phyloP scores from a whole-genome alignment of 768 basidiomycete species.

The Amanita rimosa region DNA sequence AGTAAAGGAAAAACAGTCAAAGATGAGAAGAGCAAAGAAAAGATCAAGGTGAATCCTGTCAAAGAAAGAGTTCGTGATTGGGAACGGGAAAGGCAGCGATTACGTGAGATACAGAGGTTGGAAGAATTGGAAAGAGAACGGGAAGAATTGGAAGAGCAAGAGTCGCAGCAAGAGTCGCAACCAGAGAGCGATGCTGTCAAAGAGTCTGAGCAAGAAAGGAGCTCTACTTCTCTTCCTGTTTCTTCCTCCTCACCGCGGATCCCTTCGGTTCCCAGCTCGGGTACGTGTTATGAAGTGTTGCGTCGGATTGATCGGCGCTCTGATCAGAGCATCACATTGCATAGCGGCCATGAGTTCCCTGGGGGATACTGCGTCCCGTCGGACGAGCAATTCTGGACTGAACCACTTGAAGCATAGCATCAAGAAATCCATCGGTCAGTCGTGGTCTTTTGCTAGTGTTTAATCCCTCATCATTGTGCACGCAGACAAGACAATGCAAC shows the following conservation, averaged over 20 bases:
- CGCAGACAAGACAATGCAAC: conserved; percentile 54
- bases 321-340: neutral
- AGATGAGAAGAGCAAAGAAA: conserved; percentile 7
- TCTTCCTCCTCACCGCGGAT: conserved; percentile 10
- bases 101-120: conserved; percentile 57
- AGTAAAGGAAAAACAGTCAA: conserved; percentile 8
- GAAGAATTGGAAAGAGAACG: conserved; percentile 45
- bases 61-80: conserved; percentile 63
- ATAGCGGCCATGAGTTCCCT: conserved; percentile 14
- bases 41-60: conserved; percentile 34
- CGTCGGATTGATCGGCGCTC: conserved; percentile 2
- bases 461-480: neutral
- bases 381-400: conserved; percentile 5
- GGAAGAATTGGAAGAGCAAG: conserved; percentile 28
- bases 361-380: conserved; percentile 11
- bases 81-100: conserved; percentile 59
- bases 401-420: conserved; percentile 44
- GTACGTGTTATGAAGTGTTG: conserved; percentile 10
- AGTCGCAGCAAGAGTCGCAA: conserved; percentile 15
- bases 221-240: neutral
- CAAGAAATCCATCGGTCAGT: conserved; percentile 62
- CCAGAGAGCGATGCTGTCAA: neutral
- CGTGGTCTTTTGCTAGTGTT: neutral
- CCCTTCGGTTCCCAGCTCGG: conserved; percentile 19
- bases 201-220: conserved; percentile 11